These are phyloP conservation scores for Fusarium neocosmosporiellum DNA, from an alignment of 2,329 filamentous ascomycete species.

Conservation along the genomic window DNA sequence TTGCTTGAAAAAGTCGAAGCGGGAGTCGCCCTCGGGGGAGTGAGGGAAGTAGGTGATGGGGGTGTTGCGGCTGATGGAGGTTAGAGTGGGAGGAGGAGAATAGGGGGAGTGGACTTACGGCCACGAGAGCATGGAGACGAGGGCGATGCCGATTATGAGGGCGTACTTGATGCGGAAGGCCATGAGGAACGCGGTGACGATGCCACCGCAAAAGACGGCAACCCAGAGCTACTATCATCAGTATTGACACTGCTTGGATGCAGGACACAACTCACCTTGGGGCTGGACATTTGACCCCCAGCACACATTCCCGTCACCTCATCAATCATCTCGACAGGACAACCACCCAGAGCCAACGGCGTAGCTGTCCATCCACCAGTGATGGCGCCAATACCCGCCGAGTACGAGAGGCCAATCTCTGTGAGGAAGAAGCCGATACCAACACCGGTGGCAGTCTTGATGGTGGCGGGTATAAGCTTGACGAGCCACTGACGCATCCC, in stretches of 20 bases:
- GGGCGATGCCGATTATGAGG: slow-evolving; percentile 77
- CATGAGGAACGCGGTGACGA: slow-evolving; percentile 85
- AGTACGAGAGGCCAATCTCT: slow-evolving; percentile 77
- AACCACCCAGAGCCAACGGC: slow-evolving; percentile 82
- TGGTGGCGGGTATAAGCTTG: slow-evolving; percentile 71
- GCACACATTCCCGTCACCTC: slow-evolving; percentile 60
- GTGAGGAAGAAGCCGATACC: slow-evolving; percentile 74
- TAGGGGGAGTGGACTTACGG: slow-evolving; percentile 60
- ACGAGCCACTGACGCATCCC: slow-evolving; percentile 81
- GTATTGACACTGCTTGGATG: not conserved
- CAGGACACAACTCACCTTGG: slow-evolving; percentile 63
- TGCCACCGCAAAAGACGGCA: slow-evolving; percentile 82
- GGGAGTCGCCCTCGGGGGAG: slow-evolving; percentile 69
- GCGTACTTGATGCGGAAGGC: slow-evolving; percentile 80
- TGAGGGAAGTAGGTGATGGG: slow-evolving; percentile 79
- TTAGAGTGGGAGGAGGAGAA: not conserved
- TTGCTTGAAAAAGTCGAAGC: slow-evolving; percentile 79
- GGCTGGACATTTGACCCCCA: slow-evolving; percentile 78
- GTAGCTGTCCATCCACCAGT: slow-evolving; percentile 74
- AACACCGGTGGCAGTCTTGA: slow-evolving; percentile 74
- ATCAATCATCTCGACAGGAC: slow-evolving; percentile 66
- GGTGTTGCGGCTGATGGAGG: slow-evolving; percentile 66
- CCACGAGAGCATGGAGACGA: slow-evolving; percentile 81
- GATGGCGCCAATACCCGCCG: slow-evolving; percentile 84
- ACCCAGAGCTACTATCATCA: slow-evolving; percentile 75